Evolutionary conservation across 1,284 basidiomycete species (phyloP).

Genomic region (Porodaedalea pini): DNA sequence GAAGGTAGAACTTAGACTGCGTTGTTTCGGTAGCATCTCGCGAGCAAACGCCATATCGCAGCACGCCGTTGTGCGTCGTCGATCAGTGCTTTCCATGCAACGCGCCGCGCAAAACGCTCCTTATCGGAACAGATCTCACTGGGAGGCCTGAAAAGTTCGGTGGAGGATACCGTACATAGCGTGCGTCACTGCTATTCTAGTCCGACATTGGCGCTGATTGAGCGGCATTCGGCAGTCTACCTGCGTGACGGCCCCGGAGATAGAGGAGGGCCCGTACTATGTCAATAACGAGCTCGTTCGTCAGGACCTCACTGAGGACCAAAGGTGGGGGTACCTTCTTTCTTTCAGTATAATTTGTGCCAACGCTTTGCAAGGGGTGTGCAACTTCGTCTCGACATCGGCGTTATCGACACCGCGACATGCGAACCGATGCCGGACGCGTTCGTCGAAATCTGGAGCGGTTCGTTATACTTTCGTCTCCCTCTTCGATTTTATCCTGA

Average conservation of each 20-base stretch:
- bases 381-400: conserved; percentile 57
- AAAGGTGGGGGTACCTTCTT: conserved; percentile 30
- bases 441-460: conserved; percentile 68
- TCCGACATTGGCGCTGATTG: neutral
- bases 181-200: neutral
- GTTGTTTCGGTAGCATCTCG: conserved; percentile 9
- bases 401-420: conserved; percentile 70
- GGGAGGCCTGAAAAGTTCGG: neutral
- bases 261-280: conserved; percentile 44
- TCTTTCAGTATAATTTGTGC: neutral
- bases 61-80: conserved; percentile 25
- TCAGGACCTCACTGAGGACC: conserved; percentile 47
- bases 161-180: conserved; percentile 7
- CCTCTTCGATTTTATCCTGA: conserved; percentile 20
- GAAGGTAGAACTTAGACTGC: neutral
- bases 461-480: conserved; percentile 24
- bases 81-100: conserved; percentile 24
- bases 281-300: conserved; percentile 44
- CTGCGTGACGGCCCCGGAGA: conserved; percentile 32
- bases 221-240: conserved; percentile 18
- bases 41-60: conserved; percentile 20
- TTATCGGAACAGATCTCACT: conserved; percentile 17
- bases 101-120: conserved; percentile 24
- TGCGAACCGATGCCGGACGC: conserved; percentile 66
- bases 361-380: conserved; percentile 44